phyloP scores from a whole-genome alignment of 352 stramenopile genomes.

The Elongisporangium undulatum region DNA sequence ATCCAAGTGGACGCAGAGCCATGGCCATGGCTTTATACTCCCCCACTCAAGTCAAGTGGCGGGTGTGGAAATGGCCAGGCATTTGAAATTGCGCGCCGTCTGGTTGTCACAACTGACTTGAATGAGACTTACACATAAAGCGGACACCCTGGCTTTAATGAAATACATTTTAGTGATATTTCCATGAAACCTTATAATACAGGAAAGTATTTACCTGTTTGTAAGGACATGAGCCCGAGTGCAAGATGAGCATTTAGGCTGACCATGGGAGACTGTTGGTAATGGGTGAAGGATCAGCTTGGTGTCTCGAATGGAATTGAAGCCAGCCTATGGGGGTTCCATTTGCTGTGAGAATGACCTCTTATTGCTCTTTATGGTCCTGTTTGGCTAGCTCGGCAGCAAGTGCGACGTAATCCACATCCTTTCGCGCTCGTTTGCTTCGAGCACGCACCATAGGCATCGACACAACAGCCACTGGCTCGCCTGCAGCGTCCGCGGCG shows the following conservation, averaged over 20 bases:
- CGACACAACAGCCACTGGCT: slow-evolving; percentile 2
- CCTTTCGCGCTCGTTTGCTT: slow-evolving; percentile 49
- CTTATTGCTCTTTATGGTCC: slow-evolving; percentile 3
- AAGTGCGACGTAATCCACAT: slow-evolving; percentile 67
- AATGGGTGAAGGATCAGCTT: too few relatives aligned
- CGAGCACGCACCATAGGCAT: slow-evolving; percentile 14
- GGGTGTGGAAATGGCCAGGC: neutral
- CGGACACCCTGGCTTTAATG: neutral
- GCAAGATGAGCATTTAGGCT: neutral
- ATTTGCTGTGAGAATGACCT: neutral
- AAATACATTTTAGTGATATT: too few relatives aligned
- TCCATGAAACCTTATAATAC: neutral
- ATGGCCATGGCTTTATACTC: neutral
- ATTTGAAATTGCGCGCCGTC: neutral
- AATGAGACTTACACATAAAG: neutral
- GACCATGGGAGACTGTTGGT: neutral
- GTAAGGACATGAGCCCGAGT: neutral
- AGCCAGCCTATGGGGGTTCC: neutral
- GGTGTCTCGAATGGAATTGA: neutral
- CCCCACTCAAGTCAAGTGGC: neutral
- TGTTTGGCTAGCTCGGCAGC: slow-evolving; percentile 42
- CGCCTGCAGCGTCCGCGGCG: neutral
- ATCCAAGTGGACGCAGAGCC: neutral
- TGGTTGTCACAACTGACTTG: neutral
- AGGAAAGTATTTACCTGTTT: neutral